Evolutionary conservation across 768 basidiomycete genomes (phyloP).

Genomic region (Dictyophora rubrovolvata): DNA sequence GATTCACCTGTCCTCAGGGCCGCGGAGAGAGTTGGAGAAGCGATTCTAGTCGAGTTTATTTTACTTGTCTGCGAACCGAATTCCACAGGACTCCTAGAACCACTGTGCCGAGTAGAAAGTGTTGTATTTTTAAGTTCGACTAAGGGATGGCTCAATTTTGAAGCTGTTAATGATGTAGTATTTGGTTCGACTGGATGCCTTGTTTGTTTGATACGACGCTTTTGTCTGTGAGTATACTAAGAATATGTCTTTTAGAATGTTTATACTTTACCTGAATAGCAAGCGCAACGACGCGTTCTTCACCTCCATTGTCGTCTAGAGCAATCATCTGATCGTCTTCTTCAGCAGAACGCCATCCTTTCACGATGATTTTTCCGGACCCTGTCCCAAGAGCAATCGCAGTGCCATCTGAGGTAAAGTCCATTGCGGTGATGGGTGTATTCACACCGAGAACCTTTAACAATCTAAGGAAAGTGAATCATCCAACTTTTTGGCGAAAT

Average conservation of each 20-base stretch:
- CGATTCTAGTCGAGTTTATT: background rate
- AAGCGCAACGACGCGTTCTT: slow-evolving; percentile 38
- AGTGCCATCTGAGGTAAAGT: slow-evolving; percentile 62
- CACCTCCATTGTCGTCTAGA: slow-evolving; percentile 35
- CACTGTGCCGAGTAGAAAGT: background rate
- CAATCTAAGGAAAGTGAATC: slow-evolving; percentile 28
- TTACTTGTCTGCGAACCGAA: too few relatives aligned
- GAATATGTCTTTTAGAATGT: background rate
- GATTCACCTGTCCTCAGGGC: background rate
- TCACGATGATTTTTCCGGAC: slow-evolving; percentile 49
- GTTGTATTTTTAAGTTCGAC: background rate
- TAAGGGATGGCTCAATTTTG: background rate
- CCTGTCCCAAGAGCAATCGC: slow-evolving; percentile 57
- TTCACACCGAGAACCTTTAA: slow-evolving; percentile 49
- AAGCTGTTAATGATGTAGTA: background rate
- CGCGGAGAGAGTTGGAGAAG: background rate
- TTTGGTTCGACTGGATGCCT: slow-evolving; percentile 21
- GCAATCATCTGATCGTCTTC: slow-evolving; percentile 47
- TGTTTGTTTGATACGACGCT: slow-evolving; percentile 12
- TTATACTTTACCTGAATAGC: slow-evolving; percentile 42
- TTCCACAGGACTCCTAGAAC: background rate
- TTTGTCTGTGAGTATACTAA: background rate
- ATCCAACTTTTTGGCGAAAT: background rate
- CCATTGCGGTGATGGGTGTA: slow-evolving; percentile 43
- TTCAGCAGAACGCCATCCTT: slow-evolving; percentile 58